Conservation (phyloP, 352 stramenopile species). For the Pythium myriotylum region DNA sequence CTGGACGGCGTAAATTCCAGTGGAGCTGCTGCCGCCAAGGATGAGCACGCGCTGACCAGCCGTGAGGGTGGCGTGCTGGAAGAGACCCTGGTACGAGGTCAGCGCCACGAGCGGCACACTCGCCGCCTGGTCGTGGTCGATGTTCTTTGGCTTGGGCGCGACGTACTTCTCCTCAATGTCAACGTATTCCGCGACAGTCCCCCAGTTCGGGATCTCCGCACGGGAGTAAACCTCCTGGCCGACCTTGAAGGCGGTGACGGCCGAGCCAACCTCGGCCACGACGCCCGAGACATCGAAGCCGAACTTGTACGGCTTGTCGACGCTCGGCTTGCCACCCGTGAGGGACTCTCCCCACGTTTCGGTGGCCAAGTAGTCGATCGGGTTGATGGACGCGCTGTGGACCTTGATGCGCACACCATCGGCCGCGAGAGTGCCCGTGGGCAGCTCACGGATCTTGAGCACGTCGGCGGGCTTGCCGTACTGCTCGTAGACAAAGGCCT, state of each 20-base stretch:
- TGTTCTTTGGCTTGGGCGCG: slow-evolving; percentile 41
- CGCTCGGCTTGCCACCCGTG: not conserved
- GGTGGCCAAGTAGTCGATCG: slow-evolving; percentile 8
- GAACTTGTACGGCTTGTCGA: slow-evolving; percentile 16
- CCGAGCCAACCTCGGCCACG: slow-evolving; percentile 13
- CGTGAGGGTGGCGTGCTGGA: slow-evolving; percentile 19
- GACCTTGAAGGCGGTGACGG: slow-evolving; percentile 9
- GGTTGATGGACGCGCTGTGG: slow-evolving; percentile 19
- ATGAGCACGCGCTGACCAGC: slow-evolving; percentile 28
- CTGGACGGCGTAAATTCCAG: slow-evolving; percentile 35
- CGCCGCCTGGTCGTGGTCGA: slow-evolving; percentile 41
- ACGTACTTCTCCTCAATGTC: slow-evolving; percentile 32
- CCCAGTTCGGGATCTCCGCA: slow-evolving; percentile 8
- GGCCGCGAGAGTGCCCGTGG: not conserved
- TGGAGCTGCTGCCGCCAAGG: slow-evolving; percentile 39
- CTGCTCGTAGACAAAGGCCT: slow-evolving; percentile 10
- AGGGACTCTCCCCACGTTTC: slow-evolving; percentile 4
- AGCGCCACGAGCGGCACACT: slow-evolving; percentile 31
- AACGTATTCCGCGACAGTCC: slow-evolving; percentile 44
- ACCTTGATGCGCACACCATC: slow-evolving; percentile 13
- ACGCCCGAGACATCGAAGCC: slow-evolving; percentile 15
- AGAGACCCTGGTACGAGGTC: slow-evolving; percentile 41
- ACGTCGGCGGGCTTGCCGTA: slow-evolving; percentile 3
- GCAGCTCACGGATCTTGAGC: slow-evolving; percentile 5
- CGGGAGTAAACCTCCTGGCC: slow-evolving; percentile 27